Evolutionary conservation across 495 filamentous ascomycete species (phyloP), one percentile per base, ranked within the genome.

Genomic region (Podospora sp.): DNA sequence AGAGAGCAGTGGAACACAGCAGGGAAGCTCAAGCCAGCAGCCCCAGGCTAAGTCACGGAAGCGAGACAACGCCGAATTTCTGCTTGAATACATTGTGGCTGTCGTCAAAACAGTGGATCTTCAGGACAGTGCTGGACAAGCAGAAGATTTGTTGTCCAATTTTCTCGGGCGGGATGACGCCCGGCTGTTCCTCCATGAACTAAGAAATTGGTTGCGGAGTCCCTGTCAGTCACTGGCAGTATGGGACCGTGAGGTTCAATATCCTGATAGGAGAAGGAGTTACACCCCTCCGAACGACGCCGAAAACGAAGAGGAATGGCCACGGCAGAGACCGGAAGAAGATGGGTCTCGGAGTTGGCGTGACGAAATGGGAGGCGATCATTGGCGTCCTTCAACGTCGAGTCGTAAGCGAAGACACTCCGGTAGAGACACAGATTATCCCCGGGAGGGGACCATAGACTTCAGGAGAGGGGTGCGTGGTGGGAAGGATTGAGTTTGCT

Each of bases 41-140:
- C 9, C 35, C 1, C 60, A 68, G 49, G 66, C 68, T 63, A 73
- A 69, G 53, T 67, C 65, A 57, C 84, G 87, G 49, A 82, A 87
- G 52, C 84, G 85, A 3, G 91, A 89, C 69, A 96, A 94, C 75
- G 88, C 91, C 14, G 94, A 97, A 72, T 99, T 96, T 65, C 74
- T 99, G 25, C 87, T 97, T 22, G 92, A 95, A 69, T 97, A 96
- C 71, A 86, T 96, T 63, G 78, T 97, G 56, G 91, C 91, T 35
- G 93, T 99, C 55, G 79, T 99, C 49, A 96, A 93, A 71, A 92
- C 91, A 0, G 89, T 96, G 21, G 94, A 99, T 75, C 84, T 95
- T n/a, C 93, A 93, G 72, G 91, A 88, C 9, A 91, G 90, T 72
- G 85, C 85, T 14, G 93, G 94, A 5, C 90, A 94, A 66, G 93